Base-by-base conservation (phyloP, 2,329 filamentous ascomycete species). In the Capronia epimyces region DNA sequence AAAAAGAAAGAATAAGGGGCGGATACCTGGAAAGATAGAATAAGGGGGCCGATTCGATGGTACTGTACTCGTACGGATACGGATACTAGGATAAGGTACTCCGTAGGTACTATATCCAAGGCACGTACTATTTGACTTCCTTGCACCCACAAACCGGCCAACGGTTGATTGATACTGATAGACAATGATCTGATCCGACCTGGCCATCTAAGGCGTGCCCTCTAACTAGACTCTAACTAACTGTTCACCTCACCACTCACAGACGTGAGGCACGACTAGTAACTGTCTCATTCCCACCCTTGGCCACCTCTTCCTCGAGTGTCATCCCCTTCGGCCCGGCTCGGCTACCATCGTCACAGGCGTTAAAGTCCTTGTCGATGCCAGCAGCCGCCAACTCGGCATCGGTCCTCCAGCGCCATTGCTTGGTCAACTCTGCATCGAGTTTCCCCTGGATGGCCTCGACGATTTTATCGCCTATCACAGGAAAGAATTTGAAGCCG, bases 401-500 rank as follows among this genome's bases (percentile, higher is more conserved):
- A 18, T 57, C 45, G 36, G 46, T 52, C 42, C 57, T 63, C 72
- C 71, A 75, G 5, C 61, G 52, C 75, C 75, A 77, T 36, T 74
- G 52, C 12, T 68, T 55, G 8, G 50, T 57, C 41, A 74, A 61
- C 31, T 71, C 72, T 1, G 65, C 57, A n/a, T 66, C 67, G 13
- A 78, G 64, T 1, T 56, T 67, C 1, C 70, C 71, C 57, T 75
- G 69, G 8, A 76, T 56, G 9, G 70, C 69, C 53, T 74, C 69
- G 27, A 75, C 68, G 49, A 78, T 67, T 58, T 75, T 75, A 44
- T 75, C 72, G 10, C 83, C 83, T 10, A 86, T 69, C 3, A 85
- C 76, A 0, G 83, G 83, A 49, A 86, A 66, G 65, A 86, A 86
- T 66, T 86, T 86, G 73, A 82, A 86, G 3, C 69, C 83, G 50